These are phyloP conservation scores for Blastocystis sp. DNA, from an alignment of 352 stramenopile species.

Conservation along the genomic window DNA sequence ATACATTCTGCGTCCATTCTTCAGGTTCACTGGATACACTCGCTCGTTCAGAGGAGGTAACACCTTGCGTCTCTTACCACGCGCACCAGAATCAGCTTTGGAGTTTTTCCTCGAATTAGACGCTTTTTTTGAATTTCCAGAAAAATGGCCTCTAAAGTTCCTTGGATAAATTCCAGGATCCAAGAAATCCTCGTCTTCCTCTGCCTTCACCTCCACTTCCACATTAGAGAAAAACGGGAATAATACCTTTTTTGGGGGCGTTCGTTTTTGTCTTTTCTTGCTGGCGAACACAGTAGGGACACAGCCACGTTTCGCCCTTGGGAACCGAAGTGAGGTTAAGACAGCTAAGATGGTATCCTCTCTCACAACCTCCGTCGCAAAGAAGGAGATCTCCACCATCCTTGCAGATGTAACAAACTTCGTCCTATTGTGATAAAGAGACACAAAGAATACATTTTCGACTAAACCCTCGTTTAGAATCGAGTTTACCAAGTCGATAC, in stretches of 20 bases:
- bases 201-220: not conserved
- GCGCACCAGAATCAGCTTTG: not conserved
- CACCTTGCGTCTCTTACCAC: not conserved
- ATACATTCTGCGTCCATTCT: not conserved
- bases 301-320: constrained; percentile 32
- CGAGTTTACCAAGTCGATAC: constrained; percentile 3
- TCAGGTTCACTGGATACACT: not conserved
- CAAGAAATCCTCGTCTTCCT: not conserved
- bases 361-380: constrained; percentile 49
- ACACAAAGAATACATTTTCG: not conserved
- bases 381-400: constrained; percentile 53
- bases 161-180: not conserved
- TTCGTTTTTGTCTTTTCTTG: not conserved
- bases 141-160: not conserved
- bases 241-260: not conserved
- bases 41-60: not conserved
- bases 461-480: not conserved
- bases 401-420: constrained; percentile 53
- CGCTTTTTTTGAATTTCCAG: not conserved
- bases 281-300: not conserved
- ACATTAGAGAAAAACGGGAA: not conserved
- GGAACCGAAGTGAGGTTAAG: constrained; percentile 1
- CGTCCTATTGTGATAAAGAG: not conserved
- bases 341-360: constrained; percentile 39
- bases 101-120: not conserved